Conservation (phyloP, 768 basidiomycete species). For the Collybia sordida region DNA sequence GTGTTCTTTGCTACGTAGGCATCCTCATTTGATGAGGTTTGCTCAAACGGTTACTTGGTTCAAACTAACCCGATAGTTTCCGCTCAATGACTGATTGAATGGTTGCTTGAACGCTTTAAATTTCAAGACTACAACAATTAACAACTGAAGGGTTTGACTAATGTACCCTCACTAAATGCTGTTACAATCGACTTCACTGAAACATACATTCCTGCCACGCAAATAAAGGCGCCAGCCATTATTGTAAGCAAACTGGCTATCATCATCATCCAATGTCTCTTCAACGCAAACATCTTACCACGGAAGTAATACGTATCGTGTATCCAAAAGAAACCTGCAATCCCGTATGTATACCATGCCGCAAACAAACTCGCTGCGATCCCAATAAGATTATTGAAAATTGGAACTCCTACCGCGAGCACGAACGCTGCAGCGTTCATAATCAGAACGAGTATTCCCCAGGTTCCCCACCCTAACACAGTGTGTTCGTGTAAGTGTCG, state of each 20-base stretch:
- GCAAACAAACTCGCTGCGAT: constrained; percentile 55
- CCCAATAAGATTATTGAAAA: constrained; percentile 54
- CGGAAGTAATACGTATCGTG: constrained; percentile 44
- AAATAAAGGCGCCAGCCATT: constrained; percentile 49
- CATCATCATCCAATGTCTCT: constrained; percentile 29
- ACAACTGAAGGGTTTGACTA: no score
- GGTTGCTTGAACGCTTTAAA: no score
- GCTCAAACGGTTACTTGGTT: no score
- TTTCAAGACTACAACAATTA: no score
- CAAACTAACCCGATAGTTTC: no score
- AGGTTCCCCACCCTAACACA: constrained; percentile 45
- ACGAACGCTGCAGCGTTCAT: constrained; percentile 42
- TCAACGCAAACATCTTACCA: constrained; percentile 33
- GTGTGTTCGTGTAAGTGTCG: constrained; percentile 53
- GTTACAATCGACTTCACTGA: constrained; percentile 39
- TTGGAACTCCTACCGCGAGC: constrained; percentile 50
- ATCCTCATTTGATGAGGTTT: no score
- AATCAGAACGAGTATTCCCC: constrained; percentile 42
- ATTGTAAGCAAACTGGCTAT: constrained; percentile 41
- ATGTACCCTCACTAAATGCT: no score
- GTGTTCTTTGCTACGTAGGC: no score
- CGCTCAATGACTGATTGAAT: no score
- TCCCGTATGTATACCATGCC: constrained; percentile 58
- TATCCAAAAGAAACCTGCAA: constrained; percentile 55
- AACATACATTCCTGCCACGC: constrained; percentile 52